Base-by-base conservation (phyloP, 306 rosid genomes). In the Abrus pulchellus region DNA sequence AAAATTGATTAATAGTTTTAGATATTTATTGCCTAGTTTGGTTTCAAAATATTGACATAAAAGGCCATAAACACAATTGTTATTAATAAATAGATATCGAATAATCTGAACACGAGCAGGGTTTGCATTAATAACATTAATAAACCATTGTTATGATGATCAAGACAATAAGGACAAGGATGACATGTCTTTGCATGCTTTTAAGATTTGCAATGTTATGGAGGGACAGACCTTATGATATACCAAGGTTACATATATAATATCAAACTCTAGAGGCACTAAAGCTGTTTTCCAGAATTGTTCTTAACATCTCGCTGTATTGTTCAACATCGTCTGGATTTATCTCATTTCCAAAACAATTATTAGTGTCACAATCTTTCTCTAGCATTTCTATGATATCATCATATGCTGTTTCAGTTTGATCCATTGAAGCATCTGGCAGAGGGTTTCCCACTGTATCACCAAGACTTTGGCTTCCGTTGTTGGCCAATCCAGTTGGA, bases 311-410 rank as follows among this genome's bases (percentile, higher is more conserved):
- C 60, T 68, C 68, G 10, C 14, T 44, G 28, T 30, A 32, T 34
- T 32, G 63, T 36, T 77, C 76, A 57, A 71, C 28, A 9, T 80
- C 61, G 12, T 29, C 74, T 7, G 44, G 41, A 56, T 29, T 55
- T n/a, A 65, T 33, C 59, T 68, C 85, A 45, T 60, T 67, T 10
- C 27, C 68, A 74, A 47, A 59, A 40, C 30, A n/a, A 7, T 76
- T 29, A 20, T 20, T 11, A 9, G 48, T 75, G 33, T n/a, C 6
- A 52, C 56, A 52, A 52, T 43, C 84, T 63, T 68, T 86, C 70
- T 69, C 88, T 27, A 79, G 80, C 47, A 55, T 63, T 54, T 53
- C 74, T 72, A 74, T 67, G 43, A 84, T 9, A 30, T 80, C 29
- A 41, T 38, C 75, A 20, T 60, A 45, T 68, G 77, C 86, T 2